These are phyloP conservation scores for Sphagnum fallax DNA, from an alignment of 228 moss, liverwort and hornwort genomes.

Conservation along the genomic window DNA sequence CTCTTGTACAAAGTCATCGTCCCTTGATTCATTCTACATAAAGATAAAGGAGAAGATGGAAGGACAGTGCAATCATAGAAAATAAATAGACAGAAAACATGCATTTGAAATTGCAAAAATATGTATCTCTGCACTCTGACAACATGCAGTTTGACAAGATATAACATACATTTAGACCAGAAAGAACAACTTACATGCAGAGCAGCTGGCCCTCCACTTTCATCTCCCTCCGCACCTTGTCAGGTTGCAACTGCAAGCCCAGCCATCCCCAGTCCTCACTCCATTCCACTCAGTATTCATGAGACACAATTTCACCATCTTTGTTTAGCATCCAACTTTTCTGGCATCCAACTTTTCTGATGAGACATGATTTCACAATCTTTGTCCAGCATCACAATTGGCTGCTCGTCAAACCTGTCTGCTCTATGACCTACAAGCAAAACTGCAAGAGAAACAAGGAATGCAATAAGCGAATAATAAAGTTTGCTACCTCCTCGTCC, in stretches of 20 bases:
- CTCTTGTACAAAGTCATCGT: background rate
- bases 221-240: conserved; percentile 66
- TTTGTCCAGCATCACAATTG: too few species aligned
- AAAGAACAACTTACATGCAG: conserved; percentile 23
- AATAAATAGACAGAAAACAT: background rate
- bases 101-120: background rate
- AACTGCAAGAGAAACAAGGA: too few species aligned
- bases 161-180: too few species aligned
- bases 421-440: too few species aligned
- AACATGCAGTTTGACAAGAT: too few species aligned
- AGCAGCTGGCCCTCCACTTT: conserved; percentile 45
- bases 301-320: background rate
- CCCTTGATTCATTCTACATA: background rate
- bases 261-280: background rate
- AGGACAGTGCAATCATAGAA: background rate
- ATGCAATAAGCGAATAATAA: background rate
- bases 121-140: background rate
- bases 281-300: too few species aligned
- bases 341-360: too few species aligned
- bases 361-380: too few species aligned
- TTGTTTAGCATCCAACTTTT: too few species aligned
- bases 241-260: conserved; percentile 48
- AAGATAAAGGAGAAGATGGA: background rate
- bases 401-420: too few species aligned
- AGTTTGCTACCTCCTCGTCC: conserved; percentile 51